phyloP scores from a whole-genome alignment of 1,139 yeast genomes.

The Geotrichum carabidarum region DNA sequence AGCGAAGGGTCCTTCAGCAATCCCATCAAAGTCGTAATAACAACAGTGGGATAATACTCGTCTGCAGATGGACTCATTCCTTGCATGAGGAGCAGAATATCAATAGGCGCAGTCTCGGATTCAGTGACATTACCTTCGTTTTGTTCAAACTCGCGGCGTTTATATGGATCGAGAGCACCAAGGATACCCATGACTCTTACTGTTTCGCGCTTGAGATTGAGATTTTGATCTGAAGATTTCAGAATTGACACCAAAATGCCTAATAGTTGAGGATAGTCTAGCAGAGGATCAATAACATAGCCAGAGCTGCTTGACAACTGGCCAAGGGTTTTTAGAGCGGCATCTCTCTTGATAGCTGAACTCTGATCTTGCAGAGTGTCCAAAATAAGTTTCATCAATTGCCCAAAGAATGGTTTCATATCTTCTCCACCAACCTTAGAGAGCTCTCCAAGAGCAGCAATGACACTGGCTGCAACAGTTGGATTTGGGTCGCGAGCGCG shows the following conservation, averaged over 20 bases:
- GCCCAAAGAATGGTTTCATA: slow-evolving; percentile 63
- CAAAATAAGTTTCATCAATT: slow-evolving; percentile 79
- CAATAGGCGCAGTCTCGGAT: slow-evolving; percentile 83
- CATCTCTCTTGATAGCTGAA: slow-evolving; percentile 77
- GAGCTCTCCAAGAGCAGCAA: slow-evolving; percentile 84
- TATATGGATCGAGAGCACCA: slow-evolving; percentile 96
- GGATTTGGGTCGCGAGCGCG: slow-evolving; percentile 65
- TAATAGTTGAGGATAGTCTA: slow-evolving; percentile 84
- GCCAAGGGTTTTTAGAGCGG: slow-evolving; percentile 82
- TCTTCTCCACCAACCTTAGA: slow-evolving; percentile 87
- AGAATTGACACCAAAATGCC: slow-evolving; percentile 77
- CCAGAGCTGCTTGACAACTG: slow-evolving; percentile 89
- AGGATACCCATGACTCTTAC: slow-evolving; percentile 84
- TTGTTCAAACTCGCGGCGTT: slow-evolving; percentile 85
- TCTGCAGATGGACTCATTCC: slow-evolving; percentile 93
- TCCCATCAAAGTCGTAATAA: slow-evolving; percentile 75
- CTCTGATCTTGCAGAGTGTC: slow-evolving; percentile 91
- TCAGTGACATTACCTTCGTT: slow-evolving; percentile 59
- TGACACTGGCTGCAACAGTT: slow-evolving; percentile 79
- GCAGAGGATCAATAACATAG: slow-evolving; percentile 86
- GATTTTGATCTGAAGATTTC: slow-evolving; percentile 66
- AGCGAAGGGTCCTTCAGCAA: slow-evolving; percentile 80
- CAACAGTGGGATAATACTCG: slow-evolving; percentile 94
- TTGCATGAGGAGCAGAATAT: slow-evolving; percentile 82
- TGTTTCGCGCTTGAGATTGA: slow-evolving; percentile 73